Base-by-base conservation (phyloP, 345 rosid genomes). In the Excoecaria agallocha region DNA sequence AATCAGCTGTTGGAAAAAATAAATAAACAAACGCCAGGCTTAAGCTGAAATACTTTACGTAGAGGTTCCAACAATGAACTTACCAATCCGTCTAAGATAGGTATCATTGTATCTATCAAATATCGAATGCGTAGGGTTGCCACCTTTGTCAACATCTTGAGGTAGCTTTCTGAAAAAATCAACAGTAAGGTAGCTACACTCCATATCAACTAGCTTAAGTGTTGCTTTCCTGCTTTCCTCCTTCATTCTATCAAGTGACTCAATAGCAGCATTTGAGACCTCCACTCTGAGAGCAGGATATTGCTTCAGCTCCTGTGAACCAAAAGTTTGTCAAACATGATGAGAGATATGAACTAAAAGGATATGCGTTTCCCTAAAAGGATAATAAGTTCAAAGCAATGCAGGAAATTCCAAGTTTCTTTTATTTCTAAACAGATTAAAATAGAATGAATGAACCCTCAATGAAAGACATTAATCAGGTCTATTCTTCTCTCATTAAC, bases 161-260 rank as follows among this genome's bases (percentile, higher is more conserved):
- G 99, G 99, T 83, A 96, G 97, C 82, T 89, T 96, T 80, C 99
- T 86, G 85, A 96, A 96, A 85, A 89, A 96, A 78, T 96, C 98
- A 70, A 96, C 97, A 16, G 98, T 96, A 70, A 93, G 85, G 85
- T 96, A 96, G 78, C 96, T 84, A 74, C 88, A 81, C 78, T 96
- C 99, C 99, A 96, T 96, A 69, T 96, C 98, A 7, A 96, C 99
- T 65, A 96, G 86, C 82, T 90, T 89, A 72, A 91, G 91, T 52
- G 99, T 85, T 49, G 99, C 92, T 82, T 93, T 96, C 84, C 84
- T 89, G 85, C 99, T 96, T 66, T 80, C 87, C 22, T 89, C 97
- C 77, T 86, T 90, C 99, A 96, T 96, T 83, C 85, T 88, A 1
- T 93, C 99, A 8, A 96, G 93, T 10, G 98, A 96, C 43, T 91